phyloP scores from a whole-genome alignment of 345 rosid genomes.

The Pistacia integerrima region DNA sequence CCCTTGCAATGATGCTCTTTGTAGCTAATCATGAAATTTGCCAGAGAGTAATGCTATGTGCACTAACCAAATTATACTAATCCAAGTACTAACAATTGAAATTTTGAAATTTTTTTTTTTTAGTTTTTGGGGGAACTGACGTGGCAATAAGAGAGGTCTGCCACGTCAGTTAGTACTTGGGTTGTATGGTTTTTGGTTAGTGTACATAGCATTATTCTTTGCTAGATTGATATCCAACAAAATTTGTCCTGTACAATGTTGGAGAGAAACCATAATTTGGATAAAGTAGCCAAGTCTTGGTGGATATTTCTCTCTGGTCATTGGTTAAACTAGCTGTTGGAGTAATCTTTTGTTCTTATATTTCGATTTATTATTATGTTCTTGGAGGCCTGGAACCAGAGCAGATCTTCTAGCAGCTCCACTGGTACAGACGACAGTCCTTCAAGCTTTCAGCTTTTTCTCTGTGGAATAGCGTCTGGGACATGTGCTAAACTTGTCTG shows the following conservation, averaged over 20 bases:
- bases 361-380: neutral
- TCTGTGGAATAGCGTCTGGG: slow-evolving; percentile 92
- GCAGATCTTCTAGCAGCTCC: slow-evolving; percentile 40
- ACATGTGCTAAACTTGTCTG: slow-evolving; percentile 99
- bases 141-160: too few relatives aligned
- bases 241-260: neutral
- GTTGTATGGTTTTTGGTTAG: too few relatives aligned
- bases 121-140: too few relatives aligned
- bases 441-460: slow-evolving; percentile 80
- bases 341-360: neutral
- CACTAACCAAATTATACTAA: too few relatives aligned
- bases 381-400: slow-evolving; percentile 69
- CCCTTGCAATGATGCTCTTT: neutral
- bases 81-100: too few relatives aligned
- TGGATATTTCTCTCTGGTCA: neutral
- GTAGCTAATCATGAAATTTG: neutral
- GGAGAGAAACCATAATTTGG: neutral
- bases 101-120: too few relatives aligned
- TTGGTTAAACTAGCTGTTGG: neutral
- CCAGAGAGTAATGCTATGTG: too few relatives aligned
- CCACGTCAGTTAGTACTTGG: too few relatives aligned
- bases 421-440: slow-evolving; percentile 38
- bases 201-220: neutral
- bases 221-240: neutral
- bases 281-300: neutral